Percentiles rank a stretch among this genome's conserved stretches.
Conservation (phyloP, 2,329 filamentous ascomycete genomes). For the Botryotinia convoluta region DNA sequence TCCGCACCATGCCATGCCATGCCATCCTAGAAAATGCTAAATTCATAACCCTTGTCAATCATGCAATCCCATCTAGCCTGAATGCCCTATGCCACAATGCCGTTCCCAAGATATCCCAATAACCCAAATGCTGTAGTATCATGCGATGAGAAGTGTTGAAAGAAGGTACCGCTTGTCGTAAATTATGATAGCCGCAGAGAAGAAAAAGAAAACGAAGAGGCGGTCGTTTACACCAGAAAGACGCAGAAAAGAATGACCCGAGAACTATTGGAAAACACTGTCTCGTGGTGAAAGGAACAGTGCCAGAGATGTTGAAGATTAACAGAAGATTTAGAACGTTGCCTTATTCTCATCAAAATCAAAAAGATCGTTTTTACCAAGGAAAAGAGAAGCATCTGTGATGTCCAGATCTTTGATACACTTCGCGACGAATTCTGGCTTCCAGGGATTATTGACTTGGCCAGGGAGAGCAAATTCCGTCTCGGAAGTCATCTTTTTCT, state of each 20-base stretch:
- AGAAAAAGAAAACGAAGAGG: neutral
- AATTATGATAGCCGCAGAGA: neutral
- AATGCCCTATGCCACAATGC: neutral
- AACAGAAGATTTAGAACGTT: neutral
- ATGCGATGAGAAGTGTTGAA: neutral
- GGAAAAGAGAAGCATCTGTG: neutral
- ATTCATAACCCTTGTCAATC: neutral
- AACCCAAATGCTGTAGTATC: neutral
- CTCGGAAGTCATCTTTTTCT: neutral
- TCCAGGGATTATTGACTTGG: neutral
- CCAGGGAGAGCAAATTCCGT: neutral
- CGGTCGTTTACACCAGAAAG: neutral
- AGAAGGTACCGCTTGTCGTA: neutral
- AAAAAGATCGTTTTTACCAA: neutral
- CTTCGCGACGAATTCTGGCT: neutral
- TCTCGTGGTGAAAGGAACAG: neutral
- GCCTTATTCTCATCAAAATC: neutral
- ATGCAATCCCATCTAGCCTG: neutral
- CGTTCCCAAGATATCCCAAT: neutral
- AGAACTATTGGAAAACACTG: neutral
- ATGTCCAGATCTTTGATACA: neutral
- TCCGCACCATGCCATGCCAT: neutral
- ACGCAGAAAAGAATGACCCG: rapidly evolving
- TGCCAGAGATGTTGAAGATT: neutral
- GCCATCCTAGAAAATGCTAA: neutral